Evolutionary conservation across 108 stramenopile species (phyloP).

Genomic region (Nitzschia sp.): DNA sequence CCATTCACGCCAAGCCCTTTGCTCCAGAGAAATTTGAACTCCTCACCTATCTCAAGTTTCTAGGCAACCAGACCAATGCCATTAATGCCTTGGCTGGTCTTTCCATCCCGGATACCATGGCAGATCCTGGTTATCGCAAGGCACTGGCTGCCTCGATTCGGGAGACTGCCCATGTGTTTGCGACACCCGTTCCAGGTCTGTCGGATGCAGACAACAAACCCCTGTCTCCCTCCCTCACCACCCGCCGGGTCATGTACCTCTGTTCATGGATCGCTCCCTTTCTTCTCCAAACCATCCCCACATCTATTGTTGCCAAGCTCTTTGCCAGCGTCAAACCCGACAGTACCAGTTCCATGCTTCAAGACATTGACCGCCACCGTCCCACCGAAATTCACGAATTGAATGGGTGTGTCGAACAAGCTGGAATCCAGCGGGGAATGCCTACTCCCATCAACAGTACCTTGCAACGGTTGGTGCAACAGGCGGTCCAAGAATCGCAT

Average conservation of each 20-base stretch:
- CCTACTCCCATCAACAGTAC: neutral
- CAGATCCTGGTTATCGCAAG: neutral
- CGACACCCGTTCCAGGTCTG: neutral
- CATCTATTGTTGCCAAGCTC: neutral
- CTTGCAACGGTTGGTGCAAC: neutral
- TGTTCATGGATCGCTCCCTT: neutral
- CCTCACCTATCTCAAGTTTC: neutral
- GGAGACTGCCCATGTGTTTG: neutral
- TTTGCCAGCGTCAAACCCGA: neutral
- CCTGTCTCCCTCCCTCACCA: neutral
- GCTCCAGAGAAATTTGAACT: neutral
- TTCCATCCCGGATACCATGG: neutral
- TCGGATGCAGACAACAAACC: neutral
- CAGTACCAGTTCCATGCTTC: neutral
- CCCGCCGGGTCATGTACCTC: neutral
- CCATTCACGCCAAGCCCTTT: neutral
- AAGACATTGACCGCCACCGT: slow-evolving; percentile 6
- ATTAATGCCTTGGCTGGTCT: slow-evolving; percentile 3
- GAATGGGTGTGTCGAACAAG: neutral
- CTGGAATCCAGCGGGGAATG: neutral
- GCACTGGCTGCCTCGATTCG: neutral
- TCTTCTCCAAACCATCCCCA: neutral
- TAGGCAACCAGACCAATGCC: neutral
- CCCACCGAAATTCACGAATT: slow-evolving; percentile 4
- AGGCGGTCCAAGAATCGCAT: neutral